Base-by-base conservation (phyloP, 306 rosid genomes). In the Fragaria vesca region DNA sequence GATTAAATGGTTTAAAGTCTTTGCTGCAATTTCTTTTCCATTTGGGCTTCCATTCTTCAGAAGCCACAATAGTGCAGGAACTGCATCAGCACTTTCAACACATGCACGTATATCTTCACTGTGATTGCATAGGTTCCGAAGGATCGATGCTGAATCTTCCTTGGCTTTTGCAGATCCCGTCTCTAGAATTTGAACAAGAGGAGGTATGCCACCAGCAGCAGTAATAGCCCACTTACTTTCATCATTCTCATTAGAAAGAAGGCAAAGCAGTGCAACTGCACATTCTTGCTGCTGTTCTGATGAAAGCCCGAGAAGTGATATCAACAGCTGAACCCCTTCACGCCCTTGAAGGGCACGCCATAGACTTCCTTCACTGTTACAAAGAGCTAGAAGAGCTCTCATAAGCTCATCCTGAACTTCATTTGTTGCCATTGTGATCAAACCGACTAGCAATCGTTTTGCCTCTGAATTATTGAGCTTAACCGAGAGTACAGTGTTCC, bases 161-260 rank as follows among this genome's bases (percentile, higher is more conserved):
- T 94, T 94, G 58, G 98, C 98, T 83, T 94, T 94, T 78, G 87
- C 93, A 48, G 97, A 91, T 80, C 97, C 98, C 17, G 97, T 85
- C 90, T 95, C 98, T 66, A 95, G 86, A 85, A 95, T 95, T 83
- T 95, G 98, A 81, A 95, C 98, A 74, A 95, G 97, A 16, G 98
- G 98, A 81, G 98, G 98, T 81, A 95, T 95, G 72, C 98, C 98
- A 81, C 98, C 98, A 72, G 97, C 98, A 88, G 98, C 98, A 69
- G 98, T 95, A 51, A 95, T 92, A 76, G 97, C 97, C 98, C 98
- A 92, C 81, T 90, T 95, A 81, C 98, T 92, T 80, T 95, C 98
- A 82, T 95, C 98, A 77, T 89, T 95, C 89, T 95, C 98, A 75
- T 87, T 83, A 6, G 97, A 89, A 77, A 95, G 86, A 83, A 95